Evolutionary conservation across 164 flowering plant genomes (phyloP).

Genomic region (Magnolia kwangsiensis): DNA sequence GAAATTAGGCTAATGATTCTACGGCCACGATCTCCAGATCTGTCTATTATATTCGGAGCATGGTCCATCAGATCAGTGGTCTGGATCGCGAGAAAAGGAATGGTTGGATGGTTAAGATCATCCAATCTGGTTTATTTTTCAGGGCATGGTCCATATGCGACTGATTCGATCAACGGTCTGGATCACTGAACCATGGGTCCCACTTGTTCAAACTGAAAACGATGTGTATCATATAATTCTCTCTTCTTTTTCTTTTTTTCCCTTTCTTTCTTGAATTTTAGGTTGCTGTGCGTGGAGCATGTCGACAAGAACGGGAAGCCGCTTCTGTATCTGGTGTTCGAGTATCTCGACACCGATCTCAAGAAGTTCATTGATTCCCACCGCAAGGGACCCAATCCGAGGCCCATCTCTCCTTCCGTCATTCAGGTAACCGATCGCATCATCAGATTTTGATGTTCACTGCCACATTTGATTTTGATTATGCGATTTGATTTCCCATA

Average conservation of each 20-base stretch:
- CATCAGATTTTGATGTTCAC: background rate
- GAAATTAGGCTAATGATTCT: too few species aligned
- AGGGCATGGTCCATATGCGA: too few species aligned
- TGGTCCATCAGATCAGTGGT: too few species aligned
- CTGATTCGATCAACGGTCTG: too few species aligned
- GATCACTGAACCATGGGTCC: too few species aligned
- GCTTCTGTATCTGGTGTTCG: conserved; percentile 84
- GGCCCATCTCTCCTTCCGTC: conserved; percentile 52
- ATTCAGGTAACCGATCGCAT: conserved; percentile 22
- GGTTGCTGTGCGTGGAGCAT: conserved; percentile 88
- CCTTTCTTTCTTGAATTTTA: background rate
- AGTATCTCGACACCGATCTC: conserved; percentile 91
- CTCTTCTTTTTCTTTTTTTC: background rate
- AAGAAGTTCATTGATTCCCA: conserved; percentile 86
- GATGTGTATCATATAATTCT: too few species aligned
- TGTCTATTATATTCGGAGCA: too few species aligned
- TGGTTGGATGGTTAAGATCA: too few species aligned
- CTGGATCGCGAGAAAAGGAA: too few species aligned
- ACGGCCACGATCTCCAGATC: too few species aligned
- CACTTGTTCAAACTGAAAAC: too few species aligned
- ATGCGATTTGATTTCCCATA: background rate
- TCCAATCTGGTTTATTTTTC: too few species aligned
- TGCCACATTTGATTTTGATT: background rate
- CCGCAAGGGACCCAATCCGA: conserved; percentile 75
- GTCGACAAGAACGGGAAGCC: conserved; percentile 72